Percentiles rank a stretch among this genome's conserved stretches.
Conservation (phyloP, 371 early-diverging fungal species). For the Funneliformis caledonium region DNA sequence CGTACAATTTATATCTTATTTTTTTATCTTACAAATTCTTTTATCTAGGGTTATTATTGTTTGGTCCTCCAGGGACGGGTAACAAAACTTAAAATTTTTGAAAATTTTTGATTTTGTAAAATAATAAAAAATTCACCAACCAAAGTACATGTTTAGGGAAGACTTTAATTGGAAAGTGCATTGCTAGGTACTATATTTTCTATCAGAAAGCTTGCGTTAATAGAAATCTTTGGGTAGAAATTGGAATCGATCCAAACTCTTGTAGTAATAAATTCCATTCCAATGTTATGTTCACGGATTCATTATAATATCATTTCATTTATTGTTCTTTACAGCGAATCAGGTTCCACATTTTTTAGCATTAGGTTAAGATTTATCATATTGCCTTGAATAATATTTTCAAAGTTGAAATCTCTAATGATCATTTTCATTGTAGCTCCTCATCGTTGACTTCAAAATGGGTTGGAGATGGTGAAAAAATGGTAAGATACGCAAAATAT, state of each 20-base stretch:
- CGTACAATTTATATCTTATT: background rate
- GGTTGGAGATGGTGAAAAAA: conserved; percentile 97
- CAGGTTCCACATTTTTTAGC: conserved; percentile 89
- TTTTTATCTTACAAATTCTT: background rate
- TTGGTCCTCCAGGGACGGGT: conserved; percentile 86
- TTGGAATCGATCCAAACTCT: no score
- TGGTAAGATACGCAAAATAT: conserved; percentile 59
- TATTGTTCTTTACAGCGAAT: conserved; percentile 54
- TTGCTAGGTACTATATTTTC: conserved; percentile 57
- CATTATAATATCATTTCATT: no score
- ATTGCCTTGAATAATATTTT: background rate
- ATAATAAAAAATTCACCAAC: conserved; percentile 47
- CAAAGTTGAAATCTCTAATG: background rate
- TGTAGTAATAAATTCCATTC: no score
- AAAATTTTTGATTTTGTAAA: background rate
- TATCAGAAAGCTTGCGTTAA: no score
- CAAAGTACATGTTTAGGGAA: conserved; percentile 63
- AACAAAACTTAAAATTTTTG: conserved; percentile 24
- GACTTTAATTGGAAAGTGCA: conserved; percentile 92
- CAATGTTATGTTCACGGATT: no score
- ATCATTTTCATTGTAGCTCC: conserved; percentile 50
- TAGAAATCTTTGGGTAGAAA: no score
- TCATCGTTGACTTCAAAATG: conserved; percentile 94
- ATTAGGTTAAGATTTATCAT: conserved; percentile 55
- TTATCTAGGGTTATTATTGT: conserved; percentile 62